Evolutionary conservation across 2,329 filamentous ascomycete species (phyloP), one percentile per base, ranked within the genome.

Genomic region (Penicillium concentricum): DNA sequence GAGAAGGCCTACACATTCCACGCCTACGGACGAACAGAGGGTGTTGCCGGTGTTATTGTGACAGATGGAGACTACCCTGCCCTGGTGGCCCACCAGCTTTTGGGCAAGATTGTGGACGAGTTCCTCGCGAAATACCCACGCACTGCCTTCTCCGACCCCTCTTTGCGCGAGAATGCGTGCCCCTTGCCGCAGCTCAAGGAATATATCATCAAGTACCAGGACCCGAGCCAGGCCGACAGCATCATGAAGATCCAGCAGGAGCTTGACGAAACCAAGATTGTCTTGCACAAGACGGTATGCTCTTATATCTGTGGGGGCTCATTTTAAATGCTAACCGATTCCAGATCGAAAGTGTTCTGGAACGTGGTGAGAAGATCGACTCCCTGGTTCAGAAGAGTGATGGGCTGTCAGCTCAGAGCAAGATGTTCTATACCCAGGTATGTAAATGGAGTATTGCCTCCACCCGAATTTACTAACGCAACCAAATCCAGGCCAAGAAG

Each of bases 181-280:
- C 71, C 80, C 20, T 88, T 92, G 72, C 89, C 89, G 42, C 84
- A 88, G 72, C 82, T 97, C 54, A 87, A 90, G 74, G 88, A 91
- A 41, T 96, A 96, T 76, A 82, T 90, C 49, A 72, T 76, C 39
- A 87, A 88, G 65, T 96, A 92, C 78, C 90, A 96, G 79, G 90
- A 97, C 74, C 92, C 93, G 13, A 82, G 87, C 70, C 84, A 95
- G 78, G 92, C 91, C 64, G 92, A 96, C 78, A 93, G 88, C 76
- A 95, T 97, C 72, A 85, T 91, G 81, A 92, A 91, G 82, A 97
- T 99, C 69, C 93, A 97, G 77, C 89, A 91, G 78, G 92, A 99
- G 79, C 82, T 99, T 60, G 92, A 97, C 71, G 92, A 97, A 82
- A 97, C 93, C 59, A 97, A 97, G 84, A 92, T 96, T 71, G 88